Conservation (phyloP, 495 filamentous ascomycete species). For the Saxophila tyrrhenica region DNA sequence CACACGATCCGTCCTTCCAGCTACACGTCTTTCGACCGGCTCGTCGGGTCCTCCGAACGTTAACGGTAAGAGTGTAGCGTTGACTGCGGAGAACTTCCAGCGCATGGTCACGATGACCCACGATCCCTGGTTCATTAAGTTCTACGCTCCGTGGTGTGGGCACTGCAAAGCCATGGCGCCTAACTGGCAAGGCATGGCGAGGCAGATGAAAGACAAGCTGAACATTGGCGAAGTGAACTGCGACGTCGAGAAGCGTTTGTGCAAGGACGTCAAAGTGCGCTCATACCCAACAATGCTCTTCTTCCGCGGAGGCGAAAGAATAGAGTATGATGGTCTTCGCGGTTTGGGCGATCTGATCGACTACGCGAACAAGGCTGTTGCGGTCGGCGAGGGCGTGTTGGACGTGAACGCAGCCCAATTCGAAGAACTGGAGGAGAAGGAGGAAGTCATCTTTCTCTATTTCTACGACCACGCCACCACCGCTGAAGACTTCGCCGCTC, state of each 20-base stretch:
- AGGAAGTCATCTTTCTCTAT: conserved; percentile 93
- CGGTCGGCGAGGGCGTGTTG: conserved; percentile 60
- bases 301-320: conserved; percentile 82
- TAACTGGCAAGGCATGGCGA: conserved; percentile 78
- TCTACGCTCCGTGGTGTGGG: conserved; percentile 93
- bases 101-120: conserved; percentile 71
- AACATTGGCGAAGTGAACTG: conserved; percentile 97
- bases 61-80: conserved; percentile 56
- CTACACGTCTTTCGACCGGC: conserved; percentile 6
- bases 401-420: conserved; percentile 69
- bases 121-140: conserved; percentile 97
- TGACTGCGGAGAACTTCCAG: conserved; percentile 80
- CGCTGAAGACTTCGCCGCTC: conserved; percentile 74
- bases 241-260: conserved; percentile 68
- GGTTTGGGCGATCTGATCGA: conserved; percentile 82
- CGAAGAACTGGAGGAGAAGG: conserved; percentile 76
- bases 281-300: conserved; percentile 85
- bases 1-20: conserved; percentile 7
- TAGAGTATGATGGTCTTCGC: conserved; percentile 86
- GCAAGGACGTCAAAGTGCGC: conserved; percentile 70
- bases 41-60: conserved; percentile 49
- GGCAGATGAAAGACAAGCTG: conserved; percentile 74
- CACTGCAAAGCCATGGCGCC: conserved; percentile 90
- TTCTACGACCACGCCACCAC: conserved; percentile 95
- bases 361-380: conserved; percentile 78